A percentile compares a stretch with the other conserved stretches of the same genome.
These are phyloP conservation scores for Cyphellophora europaea DNA, from an alignment of 2,329 filamentous ascomycete species.

Conservation along the genomic window DNA sequence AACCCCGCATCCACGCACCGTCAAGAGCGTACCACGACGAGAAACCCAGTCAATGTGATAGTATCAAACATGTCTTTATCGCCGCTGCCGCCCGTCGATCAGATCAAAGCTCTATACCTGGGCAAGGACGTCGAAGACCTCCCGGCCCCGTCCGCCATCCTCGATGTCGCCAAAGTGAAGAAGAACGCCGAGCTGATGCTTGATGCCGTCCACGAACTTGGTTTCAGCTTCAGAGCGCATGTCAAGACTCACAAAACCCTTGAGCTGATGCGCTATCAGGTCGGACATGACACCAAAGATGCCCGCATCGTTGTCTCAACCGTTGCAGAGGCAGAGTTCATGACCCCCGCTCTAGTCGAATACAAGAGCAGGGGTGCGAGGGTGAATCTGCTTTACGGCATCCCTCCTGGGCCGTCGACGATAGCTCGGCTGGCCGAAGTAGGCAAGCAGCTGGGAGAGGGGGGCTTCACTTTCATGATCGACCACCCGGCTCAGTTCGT, in stretches of 20 bases:
- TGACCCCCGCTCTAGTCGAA: slow-evolving; percentile 51
- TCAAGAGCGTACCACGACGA: too few relatives aligned
- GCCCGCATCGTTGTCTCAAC: slow-evolving; percentile 64
- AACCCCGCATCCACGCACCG: too few relatives aligned
- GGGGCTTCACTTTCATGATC: slow-evolving; percentile 55
- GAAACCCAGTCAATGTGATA: too few relatives aligned
- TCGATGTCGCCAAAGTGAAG: slow-evolving; percentile 58
- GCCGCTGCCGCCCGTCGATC: slow-evolving; percentile 11
- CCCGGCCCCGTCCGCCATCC: slow-evolving; percentile 56
- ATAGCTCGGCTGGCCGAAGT: slow-evolving; percentile 52
- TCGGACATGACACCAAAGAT: slow-evolving; percentile 46
- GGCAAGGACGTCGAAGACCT: slow-evolving; percentile 53
- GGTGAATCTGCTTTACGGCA: slow-evolving; percentile 63
- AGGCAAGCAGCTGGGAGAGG: slow-evolving; percentile 45
- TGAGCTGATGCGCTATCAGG: slow-evolving; percentile 59
- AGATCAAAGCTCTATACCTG: slow-evolving; percentile 34
- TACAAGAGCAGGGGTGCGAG: slow-evolving; percentile 44
- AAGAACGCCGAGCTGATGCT: slow-evolving; percentile 66
- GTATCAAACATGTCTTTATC: slow-evolving; percentile 3
- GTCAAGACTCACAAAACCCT: slow-evolving; percentile 77
- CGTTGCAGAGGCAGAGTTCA: slow-evolving; percentile 60
- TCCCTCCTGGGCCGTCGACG: slow-evolving; percentile 56
- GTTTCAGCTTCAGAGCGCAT: slow-evolving; percentile 63
- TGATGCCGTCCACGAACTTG: slow-evolving; percentile 47
- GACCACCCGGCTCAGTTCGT: slow-evolving; percentile 57